Percentiles rank a stretch among this genome's conserved stretches.
Conservation (phyloP, 805 yeast genomes). For the Metschnikowia bowlesiae region DNA sequence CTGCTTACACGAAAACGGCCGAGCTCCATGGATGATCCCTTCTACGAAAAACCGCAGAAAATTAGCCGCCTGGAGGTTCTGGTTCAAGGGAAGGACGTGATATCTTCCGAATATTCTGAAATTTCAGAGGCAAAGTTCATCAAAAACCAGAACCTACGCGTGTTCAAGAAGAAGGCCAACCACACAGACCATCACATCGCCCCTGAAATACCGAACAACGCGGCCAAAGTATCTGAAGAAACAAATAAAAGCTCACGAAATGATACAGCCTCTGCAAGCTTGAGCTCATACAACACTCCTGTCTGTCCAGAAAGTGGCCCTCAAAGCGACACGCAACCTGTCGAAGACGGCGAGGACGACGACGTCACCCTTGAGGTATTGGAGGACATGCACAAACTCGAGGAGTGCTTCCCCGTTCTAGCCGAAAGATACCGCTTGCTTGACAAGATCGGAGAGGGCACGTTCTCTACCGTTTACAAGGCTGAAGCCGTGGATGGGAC, state of each 20-base stretch:
- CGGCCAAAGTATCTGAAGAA: background rate
- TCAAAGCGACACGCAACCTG: background rate
- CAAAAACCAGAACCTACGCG: constrained; percentile 15
- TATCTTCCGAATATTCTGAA: background rate
- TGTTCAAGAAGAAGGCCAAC: constrained; percentile 3
- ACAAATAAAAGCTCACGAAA: background rate
- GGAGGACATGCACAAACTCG: constrained; percentile 54
- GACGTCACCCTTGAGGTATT: constrained; percentile 50
- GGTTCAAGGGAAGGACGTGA: background rate
- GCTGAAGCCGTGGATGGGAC: constrained; percentile 50
- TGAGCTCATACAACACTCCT: background rate
- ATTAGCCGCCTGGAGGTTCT: constrained; percentile 3
- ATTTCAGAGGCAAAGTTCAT: constrained; percentile 10
- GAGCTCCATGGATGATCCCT: constrained; percentile 25
- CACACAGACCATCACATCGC: background rate
- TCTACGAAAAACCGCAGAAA: constrained; percentile 21
- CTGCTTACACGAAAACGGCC: constrained; percentile 10
- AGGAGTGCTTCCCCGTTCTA: constrained; percentile 51
- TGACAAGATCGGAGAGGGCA: constrained; percentile 65
- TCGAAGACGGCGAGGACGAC: constrained; percentile 28
- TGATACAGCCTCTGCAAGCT: background rate
- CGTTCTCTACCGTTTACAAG: constrained; percentile 58
- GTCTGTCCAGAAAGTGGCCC: background rate
- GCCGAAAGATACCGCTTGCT: constrained; percentile 45
- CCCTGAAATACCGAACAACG: constrained; percentile 2